Conservation (phyloP, 805 yeast species). For the Phaffomyces antillensis region DNA sequence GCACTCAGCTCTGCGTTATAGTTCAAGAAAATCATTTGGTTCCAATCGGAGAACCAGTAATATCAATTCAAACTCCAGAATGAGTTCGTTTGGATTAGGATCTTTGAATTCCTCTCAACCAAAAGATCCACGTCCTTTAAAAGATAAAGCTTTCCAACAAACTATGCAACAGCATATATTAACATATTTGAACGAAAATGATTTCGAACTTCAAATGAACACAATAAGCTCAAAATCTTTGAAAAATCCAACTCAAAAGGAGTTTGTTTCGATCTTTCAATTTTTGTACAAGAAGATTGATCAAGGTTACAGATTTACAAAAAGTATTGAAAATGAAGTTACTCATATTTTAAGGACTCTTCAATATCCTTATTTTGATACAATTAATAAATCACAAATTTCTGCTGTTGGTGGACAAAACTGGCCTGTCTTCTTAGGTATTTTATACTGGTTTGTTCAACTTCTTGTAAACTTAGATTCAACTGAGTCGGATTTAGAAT, state of each 20-base stretch:
- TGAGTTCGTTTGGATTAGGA: slow-evolving; percentile 21
- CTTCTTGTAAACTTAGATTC: slow-evolving; percentile 38
- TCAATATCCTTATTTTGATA: slow-evolving; percentile 73
- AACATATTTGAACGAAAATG: slow-evolving; percentile 53
- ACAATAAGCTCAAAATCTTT: slow-evolving; percentile 59
- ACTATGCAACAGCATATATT: slow-evolving; percentile 60
- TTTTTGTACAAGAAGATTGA: slow-evolving; percentile 73
- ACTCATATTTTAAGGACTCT: slow-evolving; percentile 56
- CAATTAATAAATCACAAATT: slow-evolving; percentile 76
- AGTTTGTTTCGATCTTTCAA: slow-evolving; percentile 69
- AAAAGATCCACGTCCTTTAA: slow-evolving; percentile 68
- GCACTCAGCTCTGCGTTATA: slow-evolving; percentile 19
- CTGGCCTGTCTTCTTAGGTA: slow-evolving; percentile 80
- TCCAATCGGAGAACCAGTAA: slow-evolving; percentile 7
- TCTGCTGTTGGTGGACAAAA: slow-evolving; percentile 87
- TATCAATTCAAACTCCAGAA: slow-evolving; percentile 11
- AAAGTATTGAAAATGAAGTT: slow-evolving; percentile 69
- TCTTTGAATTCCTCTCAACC: slow-evolving; percentile 18
- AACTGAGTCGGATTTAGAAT: slow-evolving; percentile 20
- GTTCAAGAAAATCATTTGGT: slow-evolving; percentile 15
- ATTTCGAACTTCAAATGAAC: slow-evolving; percentile 69
- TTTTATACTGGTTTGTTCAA: slow-evolving; percentile 75
- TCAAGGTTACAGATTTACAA: slow-evolving; percentile 66
- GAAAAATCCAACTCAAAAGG: slow-evolving; percentile 79
- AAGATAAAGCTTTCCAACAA: slow-evolving; percentile 63